A percentile compares a stretch with the other conserved stretches of the same genome.
These are phyloP conservation scores for Smallanthus sonchifolius DNA, from an alignment of 129 eudicot species.

Conservation along the genomic window DNA sequence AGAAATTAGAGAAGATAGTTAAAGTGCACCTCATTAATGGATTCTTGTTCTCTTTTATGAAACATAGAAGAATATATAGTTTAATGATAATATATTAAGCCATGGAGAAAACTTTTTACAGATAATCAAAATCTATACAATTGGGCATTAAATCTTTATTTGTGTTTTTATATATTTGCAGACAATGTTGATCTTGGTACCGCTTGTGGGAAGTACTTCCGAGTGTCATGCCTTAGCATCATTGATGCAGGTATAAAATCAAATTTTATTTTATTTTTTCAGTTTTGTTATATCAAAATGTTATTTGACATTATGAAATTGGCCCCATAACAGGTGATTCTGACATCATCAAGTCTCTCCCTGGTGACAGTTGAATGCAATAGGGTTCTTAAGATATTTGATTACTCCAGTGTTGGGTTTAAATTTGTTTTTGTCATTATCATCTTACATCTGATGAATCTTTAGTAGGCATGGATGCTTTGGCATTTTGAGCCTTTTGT, in stretches of 20 bases:
- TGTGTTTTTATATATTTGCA: not conserved
- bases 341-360: slow-evolving; percentile 55
- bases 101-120: not conserved
- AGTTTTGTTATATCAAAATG: not conserved
- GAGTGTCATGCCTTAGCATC: slow-evolving; percentile 12
- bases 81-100: not conserved
- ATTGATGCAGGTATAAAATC: not conserved
- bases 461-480: slow-evolving; percentile 27
- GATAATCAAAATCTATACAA: not conserved
- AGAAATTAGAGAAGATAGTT: not conserved
- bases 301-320: not conserved
- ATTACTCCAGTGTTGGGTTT: slow-evolving; percentile 19
- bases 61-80: not conserved
- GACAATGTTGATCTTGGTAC: slow-evolving; percentile 13
- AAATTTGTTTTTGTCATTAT: slow-evolving; percentile 23
- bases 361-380: slow-evolving; percentile 36
- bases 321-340: slow-evolving; percentile 44
- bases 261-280: no score
- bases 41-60: not conserved
- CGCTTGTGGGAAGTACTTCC: slow-evolving; percentile 7
- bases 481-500: slow-evolving; percentile 24
- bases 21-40: not conserved
- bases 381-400: slow-evolving; percentile 18
- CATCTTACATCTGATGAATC: slow-evolving; percentile 24
- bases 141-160: not conserved